Evolutionary conservation across 106 monocot genomes (phyloP).

Genomic region (Dioscorea dumetorum): DNA sequence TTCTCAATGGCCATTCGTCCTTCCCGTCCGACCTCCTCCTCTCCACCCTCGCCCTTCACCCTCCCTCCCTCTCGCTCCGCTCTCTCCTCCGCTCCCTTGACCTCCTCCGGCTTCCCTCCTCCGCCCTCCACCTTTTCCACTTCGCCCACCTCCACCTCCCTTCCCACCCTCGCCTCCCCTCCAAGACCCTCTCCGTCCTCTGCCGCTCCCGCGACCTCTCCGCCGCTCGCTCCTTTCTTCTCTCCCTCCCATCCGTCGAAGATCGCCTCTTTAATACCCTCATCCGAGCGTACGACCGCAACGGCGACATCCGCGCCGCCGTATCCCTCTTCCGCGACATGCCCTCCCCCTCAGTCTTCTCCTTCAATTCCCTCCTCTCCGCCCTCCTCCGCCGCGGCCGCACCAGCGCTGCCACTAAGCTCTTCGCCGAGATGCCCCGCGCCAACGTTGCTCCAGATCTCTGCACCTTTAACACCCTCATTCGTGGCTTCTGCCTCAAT

Average conservation of each 20-base stretch:
- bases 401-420: conserved; percentile 27
- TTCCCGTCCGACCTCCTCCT: conserved; percentile 10
- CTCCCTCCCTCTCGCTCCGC: conserved; percentile 8
- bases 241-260: conserved; percentile 46
- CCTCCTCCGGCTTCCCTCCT: conserved; percentile 23
- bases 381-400: conserved; percentile 59
- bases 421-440: conserved; percentile 50
- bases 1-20: conserved; percentile 16
- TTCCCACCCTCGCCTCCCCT: conserved; percentile 25
- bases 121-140: conserved; percentile 33
- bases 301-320: conserved; percentile 35
- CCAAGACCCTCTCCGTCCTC: conserved; percentile 37
- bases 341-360: conserved; percentile 52
- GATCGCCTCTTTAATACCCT: conserved; percentile 54
- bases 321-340: conserved; percentile 43
- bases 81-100: conserved; percentile 22
- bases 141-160: conserved; percentile 23
- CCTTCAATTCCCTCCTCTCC: conserved; percentile 68
- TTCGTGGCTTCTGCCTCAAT: conserved; percentile 68
- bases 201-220: conserved; percentile 36
- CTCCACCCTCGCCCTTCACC: conserved; percentile 17
- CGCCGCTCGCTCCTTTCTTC: conserved; percentile 23
- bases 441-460: conserved; percentile 32
- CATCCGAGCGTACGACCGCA: conserved; percentile 42
- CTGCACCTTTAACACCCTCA: conserved; percentile 79